Evolutionary conservation across 345 rosid species (phyloP).

Genomic region (Sisymbrium altissimum): DNA sequence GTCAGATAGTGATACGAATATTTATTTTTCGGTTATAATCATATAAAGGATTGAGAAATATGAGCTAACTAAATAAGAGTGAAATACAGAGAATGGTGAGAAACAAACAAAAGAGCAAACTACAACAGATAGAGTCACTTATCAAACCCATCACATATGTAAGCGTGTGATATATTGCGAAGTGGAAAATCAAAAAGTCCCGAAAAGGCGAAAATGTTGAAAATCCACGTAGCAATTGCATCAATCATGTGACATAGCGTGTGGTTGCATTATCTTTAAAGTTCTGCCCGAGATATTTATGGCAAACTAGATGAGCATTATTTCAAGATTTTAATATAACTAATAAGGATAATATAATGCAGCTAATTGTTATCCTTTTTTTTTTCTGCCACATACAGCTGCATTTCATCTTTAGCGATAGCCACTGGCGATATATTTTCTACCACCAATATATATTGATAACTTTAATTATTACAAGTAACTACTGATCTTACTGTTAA

Average conservation of each 20-base stretch:
- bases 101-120: constrained; percentile 8
- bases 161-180: constrained; percentile 10
- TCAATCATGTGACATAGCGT: constrained; percentile 22
- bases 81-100: constrained; percentile 2
- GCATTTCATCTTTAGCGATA: too few species aligned
- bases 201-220: neutral
- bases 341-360: neutral
- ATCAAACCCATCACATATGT: neutral
- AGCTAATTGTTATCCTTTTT: neutral
- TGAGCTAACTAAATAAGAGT: neutral
- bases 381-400: too few species aligned
- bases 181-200: neutral
- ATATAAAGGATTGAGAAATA: neutral
- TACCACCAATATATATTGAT: neutral
- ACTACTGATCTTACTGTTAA: too few species aligned
- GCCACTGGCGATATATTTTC: neutral
- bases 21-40: neutral
- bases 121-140: neutral
- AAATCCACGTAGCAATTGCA: neutral
- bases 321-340: neutral
- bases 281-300: constrained; percentile 22
- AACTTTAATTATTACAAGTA: too few species aligned
- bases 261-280: constrained; percentile 19
- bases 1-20: neutral
- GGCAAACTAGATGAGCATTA: neutral